Conservation (phyloP, 805 yeast species). For the Suhomyces sp. region DNA sequence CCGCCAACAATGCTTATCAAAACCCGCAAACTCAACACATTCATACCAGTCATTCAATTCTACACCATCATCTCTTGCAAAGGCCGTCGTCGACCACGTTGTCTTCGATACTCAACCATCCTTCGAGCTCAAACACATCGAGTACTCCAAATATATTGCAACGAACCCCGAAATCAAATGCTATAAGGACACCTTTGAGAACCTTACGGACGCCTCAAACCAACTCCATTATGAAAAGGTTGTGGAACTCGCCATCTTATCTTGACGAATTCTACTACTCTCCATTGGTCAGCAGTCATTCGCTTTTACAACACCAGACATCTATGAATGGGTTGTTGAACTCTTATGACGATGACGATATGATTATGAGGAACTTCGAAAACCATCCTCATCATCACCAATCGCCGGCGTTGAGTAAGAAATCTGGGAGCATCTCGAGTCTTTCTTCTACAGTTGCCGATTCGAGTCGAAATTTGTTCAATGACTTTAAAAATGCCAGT, state of each 20-base stretch:
- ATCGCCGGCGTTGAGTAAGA: conserved; percentile 9
- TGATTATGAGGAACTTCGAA: conserved; percentile 42
- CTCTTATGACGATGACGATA: conserved; percentile 46
- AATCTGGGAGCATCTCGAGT: conserved; percentile 3
- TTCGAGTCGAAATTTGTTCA: conserved; percentile 17
- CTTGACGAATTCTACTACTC: conserved; percentile 66
- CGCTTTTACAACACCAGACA: conserved; percentile 2
- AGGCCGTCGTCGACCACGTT: conserved; percentile 6
- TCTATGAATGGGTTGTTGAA: conserved; percentile 20
- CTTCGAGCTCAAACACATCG: not conserved
- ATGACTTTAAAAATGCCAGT: conserved; percentile 19
- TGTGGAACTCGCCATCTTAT: conserved; percentile 66
- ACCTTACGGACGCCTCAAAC: conserved; percentile 40
- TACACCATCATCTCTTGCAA: conserved; percentile 6
- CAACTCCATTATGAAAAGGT: conserved; percentile 45
- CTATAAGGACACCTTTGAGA: conserved; percentile 34
- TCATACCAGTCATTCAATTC: conserved; percentile 4
- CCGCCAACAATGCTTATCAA: conserved; percentile 22
- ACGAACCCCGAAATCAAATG: conserved; percentile 31
- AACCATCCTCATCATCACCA: conserved; percentile 17
- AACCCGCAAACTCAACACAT: conserved; percentile 1
- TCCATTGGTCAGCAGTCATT: conserved; percentile 13
- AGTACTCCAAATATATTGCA: conserved; percentile 17
- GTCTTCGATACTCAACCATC: conserved; percentile 10
- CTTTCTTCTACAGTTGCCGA: conserved; percentile 4